phyloP scores from a whole-genome alignment of 176 grass and related monocot species.

The Neostapfia colusana region DNA sequence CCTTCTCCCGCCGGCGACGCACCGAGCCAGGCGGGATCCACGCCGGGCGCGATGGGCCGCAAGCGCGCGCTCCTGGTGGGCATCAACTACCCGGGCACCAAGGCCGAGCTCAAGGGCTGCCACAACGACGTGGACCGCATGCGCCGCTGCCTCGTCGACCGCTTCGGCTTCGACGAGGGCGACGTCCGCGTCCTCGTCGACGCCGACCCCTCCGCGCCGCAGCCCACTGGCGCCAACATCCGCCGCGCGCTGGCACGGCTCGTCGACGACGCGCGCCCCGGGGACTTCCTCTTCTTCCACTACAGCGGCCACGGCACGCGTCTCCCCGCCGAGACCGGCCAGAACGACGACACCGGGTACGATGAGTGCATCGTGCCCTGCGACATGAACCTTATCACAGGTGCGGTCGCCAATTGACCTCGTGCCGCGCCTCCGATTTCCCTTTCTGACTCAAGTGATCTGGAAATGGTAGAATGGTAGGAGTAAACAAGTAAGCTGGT shows the following conservation, averaged over 20 bases:
- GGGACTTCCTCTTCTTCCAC: constrained; percentile 89
- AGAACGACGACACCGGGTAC: constrained; percentile 84
- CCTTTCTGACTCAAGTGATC: too few species aligned
- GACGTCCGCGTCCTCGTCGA: constrained; percentile 79
- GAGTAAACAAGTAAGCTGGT: too few species aligned
- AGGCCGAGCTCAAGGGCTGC: constrained; percentile 91
- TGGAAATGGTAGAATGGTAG: too few species aligned
- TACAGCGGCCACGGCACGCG: constrained; percentile 96
- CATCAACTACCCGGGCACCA: constrained; percentile 92
- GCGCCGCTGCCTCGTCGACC: constrained; percentile 62
- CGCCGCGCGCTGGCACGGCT: constrained; percentile 55
- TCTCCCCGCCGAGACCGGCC: constrained; percentile 83
- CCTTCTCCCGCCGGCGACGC: constrained; percentile 11
- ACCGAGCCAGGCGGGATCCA: neutral
- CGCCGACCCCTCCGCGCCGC: constrained; percentile 43
- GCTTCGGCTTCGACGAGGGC: constrained; percentile 64
- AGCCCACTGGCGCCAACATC: constrained; percentile 89
- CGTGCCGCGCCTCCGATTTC: too few species aligned
- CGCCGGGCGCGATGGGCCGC: constrained; percentile 50
- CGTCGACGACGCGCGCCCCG: constrained; percentile 44
- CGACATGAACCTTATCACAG: constrained; percentile 99
- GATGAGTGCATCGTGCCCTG: constrained; percentile 96
- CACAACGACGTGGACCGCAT: constrained; percentile 91
- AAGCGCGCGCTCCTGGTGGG: constrained; percentile 53
- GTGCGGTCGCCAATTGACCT: constrained; percentile 17